Evolutionary conservation across 225 moss, liverwort and hornwort genomes (phyloP).

Genomic region (Antitrichia curtipendula): DNA sequence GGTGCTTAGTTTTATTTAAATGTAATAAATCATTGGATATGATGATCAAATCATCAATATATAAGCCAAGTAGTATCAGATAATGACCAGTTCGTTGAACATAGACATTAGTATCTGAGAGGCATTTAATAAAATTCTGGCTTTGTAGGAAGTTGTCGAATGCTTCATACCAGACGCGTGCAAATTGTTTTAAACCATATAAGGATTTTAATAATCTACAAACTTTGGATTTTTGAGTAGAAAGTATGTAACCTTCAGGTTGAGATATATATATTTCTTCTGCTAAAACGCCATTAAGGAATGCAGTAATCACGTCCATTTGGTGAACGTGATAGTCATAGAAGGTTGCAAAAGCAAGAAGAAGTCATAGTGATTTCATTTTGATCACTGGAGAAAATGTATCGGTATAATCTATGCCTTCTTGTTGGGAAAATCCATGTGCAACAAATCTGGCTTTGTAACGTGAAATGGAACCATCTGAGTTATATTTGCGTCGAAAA

Average conservation of each 20-base stretch:
- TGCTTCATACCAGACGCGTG: rapidly evolving
- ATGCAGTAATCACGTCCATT: background rate
- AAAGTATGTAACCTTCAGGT: background rate
- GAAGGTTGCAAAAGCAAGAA: background rate
- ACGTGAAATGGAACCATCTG: background rate
- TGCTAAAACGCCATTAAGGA: background rate
- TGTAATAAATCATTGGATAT: no score
- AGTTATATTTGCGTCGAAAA: background rate
- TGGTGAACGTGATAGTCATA: background rate
- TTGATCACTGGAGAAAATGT: background rate
- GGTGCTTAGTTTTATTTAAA: no score
- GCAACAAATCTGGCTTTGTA: background rate
- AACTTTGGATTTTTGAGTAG: background rate
- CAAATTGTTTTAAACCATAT: background rate
- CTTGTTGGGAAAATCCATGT: background rate
- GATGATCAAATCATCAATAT: no score
- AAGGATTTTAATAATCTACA: background rate
- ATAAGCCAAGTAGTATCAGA: no score
- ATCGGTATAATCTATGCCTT: background rate
- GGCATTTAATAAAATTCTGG: background rate
- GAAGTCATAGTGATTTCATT: background rate
- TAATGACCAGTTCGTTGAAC: no score
- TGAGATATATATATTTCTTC: background rate
- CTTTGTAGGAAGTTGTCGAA: background rate
- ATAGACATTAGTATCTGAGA: background rate